Conservation (phyloP, 345 rosid genomes). For the Ailanthus altissimus region DNA sequence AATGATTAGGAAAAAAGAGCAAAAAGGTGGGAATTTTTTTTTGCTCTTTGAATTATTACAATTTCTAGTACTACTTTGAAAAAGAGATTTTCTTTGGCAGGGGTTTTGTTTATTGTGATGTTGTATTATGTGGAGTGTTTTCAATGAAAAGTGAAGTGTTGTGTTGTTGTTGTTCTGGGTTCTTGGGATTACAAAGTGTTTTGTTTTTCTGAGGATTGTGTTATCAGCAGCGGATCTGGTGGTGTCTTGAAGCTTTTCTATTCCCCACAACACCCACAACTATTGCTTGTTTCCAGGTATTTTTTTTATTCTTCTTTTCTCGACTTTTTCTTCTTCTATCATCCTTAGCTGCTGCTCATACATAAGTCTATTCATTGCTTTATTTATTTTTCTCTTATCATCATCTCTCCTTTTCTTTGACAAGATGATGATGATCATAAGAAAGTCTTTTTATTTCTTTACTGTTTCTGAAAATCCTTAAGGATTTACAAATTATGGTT, state of each 20-base stretch:
- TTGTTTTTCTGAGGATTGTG: constrained; percentile 28
- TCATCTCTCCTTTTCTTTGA: constrained; percentile 24
- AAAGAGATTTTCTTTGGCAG: constrained; percentile 3
- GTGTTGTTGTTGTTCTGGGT: constrained; percentile 37
- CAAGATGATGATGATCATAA: constrained; percentile 27
- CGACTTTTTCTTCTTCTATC: constrained; percentile 22
- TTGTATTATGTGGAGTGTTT: constrained; percentile 17
- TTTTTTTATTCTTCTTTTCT: constrained; percentile 37
- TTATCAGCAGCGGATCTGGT: constrained; percentile 41
- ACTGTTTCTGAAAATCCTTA: constrained; percentile 11
- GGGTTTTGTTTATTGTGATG: constrained; percentile 1
- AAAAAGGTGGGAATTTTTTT: constrained; percentile 32
- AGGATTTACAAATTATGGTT: constrained; percentile 35
- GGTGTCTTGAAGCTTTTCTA: constrained; percentile 48
- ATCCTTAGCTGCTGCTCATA: constrained; percentile 13
- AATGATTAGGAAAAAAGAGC: constrained; percentile 40
- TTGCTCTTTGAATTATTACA: constrained; percentile 33
- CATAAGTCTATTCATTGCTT: neutral
- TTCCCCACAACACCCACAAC: constrained; percentile 57
- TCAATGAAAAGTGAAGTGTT: constrained; percentile 33
- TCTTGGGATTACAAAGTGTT: constrained; percentile 50
- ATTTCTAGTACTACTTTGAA: constrained; percentile 24
- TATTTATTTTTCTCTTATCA: neutral
- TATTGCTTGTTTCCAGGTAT: constrained; percentile 52
- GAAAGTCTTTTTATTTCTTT: constrained; percentile 17